Evolutionary conservation across 371 early-diverging fungal species (phyloP), one percentile per base, ranked within the genome.

Genomic region (Rhizopus arrhizus): DNA sequence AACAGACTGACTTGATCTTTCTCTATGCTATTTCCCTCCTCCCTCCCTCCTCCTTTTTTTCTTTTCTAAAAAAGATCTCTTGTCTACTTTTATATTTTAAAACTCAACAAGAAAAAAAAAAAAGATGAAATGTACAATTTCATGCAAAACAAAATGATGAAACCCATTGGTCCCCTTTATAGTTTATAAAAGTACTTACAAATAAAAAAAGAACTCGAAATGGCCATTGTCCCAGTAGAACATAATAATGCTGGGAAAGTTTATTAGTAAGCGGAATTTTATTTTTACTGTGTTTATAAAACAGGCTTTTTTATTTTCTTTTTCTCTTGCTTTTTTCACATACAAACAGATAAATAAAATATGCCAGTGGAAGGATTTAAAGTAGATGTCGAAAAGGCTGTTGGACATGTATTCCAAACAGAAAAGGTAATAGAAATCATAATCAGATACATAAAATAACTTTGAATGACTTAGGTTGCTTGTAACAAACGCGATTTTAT

Each of bases 401-500:
- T 49, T 42, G 68, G 68, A 9, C 51, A 68, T 31, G 50, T 48
- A 10, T 68, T 31, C 34, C 34, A 54, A 7, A 12, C 60, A 31
- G 64, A 68, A 34, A 49, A 53, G 28, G 36, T 36, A 36, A 22
- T 55, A 51, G 53, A 55, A 35, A 32, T 12, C 3, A 11, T 33
- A 32, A 35, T 32, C 2, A 16, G 6, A 35, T 5, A 12, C 5
- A 50, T 16, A 16, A 40, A 59, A 48, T 22, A 56, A 41, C 6
- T n/a, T 8, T 13, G 16, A 22, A 6, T 42, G 2, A 2, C 16
- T 22, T 53, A 78, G 68, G 86, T 89, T 12, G 53, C 65, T 8
- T 89, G 81, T 71, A 90, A 84, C 55, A 70, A 84, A 6, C 81
- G 89, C 8, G 91, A 91, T 69, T 77, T 84, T 5, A 74, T 89